These are phyloP conservation scores for Ogataea polymorpha DNA, from an alignment of 805 yeast species.

Conservation along the genomic window DNA sequence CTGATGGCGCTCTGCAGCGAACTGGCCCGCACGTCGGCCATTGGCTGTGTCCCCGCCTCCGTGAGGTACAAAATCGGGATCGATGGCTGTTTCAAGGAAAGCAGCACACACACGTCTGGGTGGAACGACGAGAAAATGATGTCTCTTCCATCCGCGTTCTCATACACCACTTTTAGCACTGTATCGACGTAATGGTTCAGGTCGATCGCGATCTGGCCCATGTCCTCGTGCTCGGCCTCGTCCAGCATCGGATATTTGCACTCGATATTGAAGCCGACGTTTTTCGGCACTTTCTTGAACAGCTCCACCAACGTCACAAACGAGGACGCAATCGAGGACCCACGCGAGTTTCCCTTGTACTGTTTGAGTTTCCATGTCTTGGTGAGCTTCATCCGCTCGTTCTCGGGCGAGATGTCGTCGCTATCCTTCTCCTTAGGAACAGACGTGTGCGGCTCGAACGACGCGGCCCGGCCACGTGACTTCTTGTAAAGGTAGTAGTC, in stretches of 20 bases:
- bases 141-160: constrained; percentile 75
- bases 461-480: constrained; percentile 37
- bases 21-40: constrained; percentile 88
- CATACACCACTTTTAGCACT: constrained; percentile 74
- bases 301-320: constrained; percentile 86
- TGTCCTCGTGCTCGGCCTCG: constrained; percentile 84
- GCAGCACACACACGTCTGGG: constrained; percentile 84
- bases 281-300: constrained; percentile 73
- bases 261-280: constrained; percentile 91
- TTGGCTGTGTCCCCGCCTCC: constrained; percentile 77
- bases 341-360: constrained; percentile 90
- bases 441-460: constrained; percentile 16
- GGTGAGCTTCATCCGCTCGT: constrained; percentile 78
- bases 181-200: constrained; percentile 88
- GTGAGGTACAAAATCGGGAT: constrained; percentile 89
- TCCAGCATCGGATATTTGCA: constrained; percentile 94
- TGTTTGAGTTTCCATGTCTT: constrained; percentile 82
- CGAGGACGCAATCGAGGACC: constrained; percentile 83
- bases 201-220: constrained; percentile 81
- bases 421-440: constrained; percentile 3
- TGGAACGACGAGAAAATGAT: constrained; percentile 90
- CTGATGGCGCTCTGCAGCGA: constrained; percentile 88
- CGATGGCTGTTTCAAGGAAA: constrained; percentile 88
- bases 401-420: constrained; percentile 36
- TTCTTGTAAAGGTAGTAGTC: constrained; percentile 30